phyloP scores from a whole-genome alignment of 371 early-diverging fungal genomes.

The Mortierella sp. region DNA sequence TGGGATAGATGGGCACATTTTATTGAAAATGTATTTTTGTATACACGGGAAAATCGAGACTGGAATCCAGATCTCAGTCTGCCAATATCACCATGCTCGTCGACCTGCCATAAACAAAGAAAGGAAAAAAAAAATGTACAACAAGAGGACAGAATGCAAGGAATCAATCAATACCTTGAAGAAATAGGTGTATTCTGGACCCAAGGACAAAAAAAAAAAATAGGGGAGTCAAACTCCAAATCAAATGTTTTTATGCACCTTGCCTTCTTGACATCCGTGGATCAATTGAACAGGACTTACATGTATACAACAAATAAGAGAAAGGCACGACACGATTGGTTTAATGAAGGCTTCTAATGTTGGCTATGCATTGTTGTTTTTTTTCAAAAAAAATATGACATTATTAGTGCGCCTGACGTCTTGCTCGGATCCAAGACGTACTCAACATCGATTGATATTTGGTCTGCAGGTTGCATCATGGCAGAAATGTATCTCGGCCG shows the following conservation, averaged over 20 bases:
- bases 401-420: constrained; percentile 94
- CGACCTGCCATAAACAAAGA: neutral
- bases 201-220: neutral
- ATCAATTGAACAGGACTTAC: no score
- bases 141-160: neutral
- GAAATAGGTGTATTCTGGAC: neutral
- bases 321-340: neutral
- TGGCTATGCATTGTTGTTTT: neutral
- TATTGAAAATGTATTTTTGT: constrained; percentile 7
- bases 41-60: constrained; percentile 6
- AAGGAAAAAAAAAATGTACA: neutral
- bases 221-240: neutral
- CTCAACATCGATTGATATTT: constrained; percentile 98
- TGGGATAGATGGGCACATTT: constrained; percentile 33
- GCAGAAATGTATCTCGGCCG: constrained; percentile 95
- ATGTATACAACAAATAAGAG: neutral
- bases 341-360: neutral
- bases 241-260: no score
- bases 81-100: neutral
- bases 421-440: constrained; percentile 96
- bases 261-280: no score
- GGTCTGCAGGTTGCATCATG: constrained; percentile 99
- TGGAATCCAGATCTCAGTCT: constrained; percentile 15
- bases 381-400: neutral
- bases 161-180: neutral